Conservation (phyloP, 2,329 filamentous ascomycete genomes). For the Sporothrix phasma region DNA sequence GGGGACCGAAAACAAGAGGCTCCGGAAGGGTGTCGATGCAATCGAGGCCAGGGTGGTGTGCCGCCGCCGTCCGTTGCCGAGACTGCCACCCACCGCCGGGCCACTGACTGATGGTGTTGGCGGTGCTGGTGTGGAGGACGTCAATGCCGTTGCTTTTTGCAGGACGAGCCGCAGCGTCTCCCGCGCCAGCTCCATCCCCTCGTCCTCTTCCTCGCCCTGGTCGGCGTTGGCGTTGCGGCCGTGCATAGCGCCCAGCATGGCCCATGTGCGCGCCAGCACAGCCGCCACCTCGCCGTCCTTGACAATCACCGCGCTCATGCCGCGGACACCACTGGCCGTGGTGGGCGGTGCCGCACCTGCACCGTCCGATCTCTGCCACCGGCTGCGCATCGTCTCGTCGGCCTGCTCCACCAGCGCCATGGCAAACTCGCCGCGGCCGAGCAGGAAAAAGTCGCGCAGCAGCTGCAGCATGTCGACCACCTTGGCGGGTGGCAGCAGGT, state of each 20-base stretch:
- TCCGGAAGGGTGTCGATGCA: slow-evolving; percentile 56
- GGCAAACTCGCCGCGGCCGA: slow-evolving; percentile 85
- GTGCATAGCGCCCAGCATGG: slow-evolving; percentile 65
- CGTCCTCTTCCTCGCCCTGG: slow-evolving; percentile 64
- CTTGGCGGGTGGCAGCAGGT: slow-evolving; percentile 65
- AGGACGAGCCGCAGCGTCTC: slow-evolving; percentile 62
- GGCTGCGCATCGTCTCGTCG: slow-evolving; percentile 64
- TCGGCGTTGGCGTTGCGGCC: slow-evolving; percentile 56
- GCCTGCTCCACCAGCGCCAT: slow-evolving; percentile 78
- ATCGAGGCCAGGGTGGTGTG: slow-evolving; percentile 21
- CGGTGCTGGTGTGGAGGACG: neutral
- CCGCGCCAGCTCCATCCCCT: slow-evolving; percentile 72
- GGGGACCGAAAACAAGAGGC: slow-evolving; percentile 71
- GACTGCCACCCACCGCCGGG: neutral
- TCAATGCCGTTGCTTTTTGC: slow-evolving; percentile 36
- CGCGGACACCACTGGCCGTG: slow-evolving; percentile 32
- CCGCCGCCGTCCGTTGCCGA: neutral
- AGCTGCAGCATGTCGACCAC: slow-evolving; percentile 70
- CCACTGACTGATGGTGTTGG: neutral
- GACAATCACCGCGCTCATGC: slow-evolving; percentile 54
- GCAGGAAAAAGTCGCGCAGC: slow-evolving; percentile 75
- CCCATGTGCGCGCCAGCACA: slow-evolving; percentile 68
- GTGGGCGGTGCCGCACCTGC: slow-evolving; percentile 2
- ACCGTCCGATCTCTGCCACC: slow-evolving; percentile 52
- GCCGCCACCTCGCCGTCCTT: slow-evolving; percentile 82